phyloP scores from a whole-genome alignment of 2,329 filamentous ascomycete species.

The Penicillium olsonii region DNA sequence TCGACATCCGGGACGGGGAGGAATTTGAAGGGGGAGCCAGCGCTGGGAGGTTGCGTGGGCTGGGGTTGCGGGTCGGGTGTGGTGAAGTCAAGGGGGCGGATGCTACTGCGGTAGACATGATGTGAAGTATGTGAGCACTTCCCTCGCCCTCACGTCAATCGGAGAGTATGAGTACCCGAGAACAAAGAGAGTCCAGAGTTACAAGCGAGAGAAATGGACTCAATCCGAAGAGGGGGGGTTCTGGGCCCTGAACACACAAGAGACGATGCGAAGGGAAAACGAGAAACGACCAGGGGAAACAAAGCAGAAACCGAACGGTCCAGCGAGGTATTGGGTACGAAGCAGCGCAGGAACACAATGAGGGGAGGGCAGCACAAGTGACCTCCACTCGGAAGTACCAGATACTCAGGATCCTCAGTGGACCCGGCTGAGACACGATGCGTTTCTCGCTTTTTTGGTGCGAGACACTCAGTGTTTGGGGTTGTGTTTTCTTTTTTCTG shows the following conservation, averaged over 20 bases:
- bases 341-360: background rate
- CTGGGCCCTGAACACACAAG: constrained; percentile 14
- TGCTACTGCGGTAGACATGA: constrained; percentile 53
- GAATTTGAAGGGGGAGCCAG: constrained; percentile 31
- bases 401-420: constrained; percentile 21
- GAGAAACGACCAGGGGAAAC: background rate
- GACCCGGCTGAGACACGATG: constrained; percentile 35
- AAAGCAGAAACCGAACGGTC: background rate
- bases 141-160: no score
- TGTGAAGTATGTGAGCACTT: constrained; percentile 2
- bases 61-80: constrained; percentile 44
- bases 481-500: background rate
- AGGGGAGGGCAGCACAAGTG: background rate
- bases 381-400: constrained; percentile 13
- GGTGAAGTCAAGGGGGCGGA: constrained; percentile 47
- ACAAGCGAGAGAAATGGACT: constrained; percentile 14
- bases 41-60: constrained; percentile 46
- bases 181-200: constrained; percentile 5
- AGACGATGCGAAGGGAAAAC: constrained; percentile 12
- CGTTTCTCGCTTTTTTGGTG: constrained; percentile 28
- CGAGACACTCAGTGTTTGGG: constrained; percentile 3
- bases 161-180: background rate
- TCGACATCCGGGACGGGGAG: constrained; percentile 35
- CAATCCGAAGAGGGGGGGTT: constrained; percentile 14
- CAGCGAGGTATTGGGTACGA: background rate